Evolutionary conservation across 2,329 filamentous ascomycete species (phyloP).

Genomic region (Ophiosphaerella herpotricha): DNA sequence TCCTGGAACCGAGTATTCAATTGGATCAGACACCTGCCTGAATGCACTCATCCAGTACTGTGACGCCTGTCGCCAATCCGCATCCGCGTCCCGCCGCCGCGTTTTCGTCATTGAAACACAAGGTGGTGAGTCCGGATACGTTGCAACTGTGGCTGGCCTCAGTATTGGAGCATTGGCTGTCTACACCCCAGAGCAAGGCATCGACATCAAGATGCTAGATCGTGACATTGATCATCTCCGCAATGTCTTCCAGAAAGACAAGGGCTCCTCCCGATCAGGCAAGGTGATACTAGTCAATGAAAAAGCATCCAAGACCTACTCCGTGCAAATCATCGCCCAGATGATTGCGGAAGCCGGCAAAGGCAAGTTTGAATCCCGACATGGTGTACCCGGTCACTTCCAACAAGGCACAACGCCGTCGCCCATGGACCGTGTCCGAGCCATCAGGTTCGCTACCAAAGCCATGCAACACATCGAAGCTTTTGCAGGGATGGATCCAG

Average conservation of each 20-base stretch:
- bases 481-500: slow-evolving; percentile 67
- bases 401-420: slow-evolving; percentile 62
- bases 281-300: slow-evolving; percentile 97
- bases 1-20: slow-evolving; percentile 93
- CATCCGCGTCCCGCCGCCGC: slow-evolving; percentile 86
- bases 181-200: slow-evolving; percentile 96
- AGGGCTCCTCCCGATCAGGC: slow-evolving; percentile 85
- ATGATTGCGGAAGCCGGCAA: slow-evolving; percentile 94
- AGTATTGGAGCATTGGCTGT: slow-evolving; percentile 91
- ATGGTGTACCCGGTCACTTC: slow-evolving; percentile 63
- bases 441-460: slow-evolving; percentile 89
- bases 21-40: slow-evolving; percentile 94
- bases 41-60: slow-evolving; percentile 95
- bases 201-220: slow-evolving; percentile 90
- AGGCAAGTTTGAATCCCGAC: slow-evolving; percentile 88
- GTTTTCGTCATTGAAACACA: slow-evolving; percentile 99
- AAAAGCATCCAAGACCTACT: slow-evolving; percentile 86
- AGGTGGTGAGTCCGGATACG: slow-evolving; percentile 90
- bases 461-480: slow-evolving; percentile 89
- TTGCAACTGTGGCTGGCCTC: slow-evolving; percentile 87
- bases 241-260: slow-evolving; percentile 81
- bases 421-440: slow-evolving; percentile 93
- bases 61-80: slow-evolving; percentile 96
- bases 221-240: slow-evolving; percentile 88
- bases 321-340: slow-evolving; percentile 88